Evolutionary conservation across 169 alveolate species (phyloP).

Genomic region (Cryptosporidium andersoni): DNA sequence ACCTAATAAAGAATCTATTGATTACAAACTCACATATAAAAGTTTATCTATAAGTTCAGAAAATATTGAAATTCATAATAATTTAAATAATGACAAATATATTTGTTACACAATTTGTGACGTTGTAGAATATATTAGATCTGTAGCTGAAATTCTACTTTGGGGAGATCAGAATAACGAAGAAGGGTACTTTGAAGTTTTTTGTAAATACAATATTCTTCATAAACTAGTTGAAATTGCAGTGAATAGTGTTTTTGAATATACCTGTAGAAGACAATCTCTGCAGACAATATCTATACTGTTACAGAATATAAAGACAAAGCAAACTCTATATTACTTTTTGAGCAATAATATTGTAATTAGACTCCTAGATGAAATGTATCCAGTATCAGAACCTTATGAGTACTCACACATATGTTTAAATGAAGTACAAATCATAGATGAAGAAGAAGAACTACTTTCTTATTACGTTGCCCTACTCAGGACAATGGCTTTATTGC

Average conservation of each 20-base stretch:
- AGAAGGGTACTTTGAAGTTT: constrained; percentile 26
- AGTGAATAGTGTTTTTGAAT: constrained; percentile 3
- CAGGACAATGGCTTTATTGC: constrained; percentile 65
- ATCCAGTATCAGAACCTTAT: background rate
- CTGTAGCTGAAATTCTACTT: constrained; percentile 38
- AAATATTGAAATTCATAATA: no score
- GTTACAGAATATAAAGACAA: constrained; percentile 19
- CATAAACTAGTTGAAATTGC: constrained; percentile 11
- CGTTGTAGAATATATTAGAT: constrained; percentile 33
- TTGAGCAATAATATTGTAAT: constrained; percentile 29
- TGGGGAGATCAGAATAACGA: constrained; percentile 69
- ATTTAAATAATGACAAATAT: no score
- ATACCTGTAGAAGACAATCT: constrained; percentile 35
- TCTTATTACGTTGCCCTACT: constrained; percentile 64
- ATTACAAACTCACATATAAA: no score
- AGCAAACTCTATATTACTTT: constrained; percentile 23
- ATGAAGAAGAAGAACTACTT: constrained; percentile 71
- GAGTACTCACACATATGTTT: background rate
- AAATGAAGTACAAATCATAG: background rate
- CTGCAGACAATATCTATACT: constrained; percentile 49
- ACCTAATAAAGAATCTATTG: no score
- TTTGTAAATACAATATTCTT: constrained; percentile 13
- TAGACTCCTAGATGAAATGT: constrained; percentile 12
- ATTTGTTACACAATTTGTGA: no score
- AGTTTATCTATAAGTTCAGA: no score